phyloP scores from a whole-genome alignment of 2,329 filamentous ascomycete species.

The Calcarisporium arbuscula region DNA sequence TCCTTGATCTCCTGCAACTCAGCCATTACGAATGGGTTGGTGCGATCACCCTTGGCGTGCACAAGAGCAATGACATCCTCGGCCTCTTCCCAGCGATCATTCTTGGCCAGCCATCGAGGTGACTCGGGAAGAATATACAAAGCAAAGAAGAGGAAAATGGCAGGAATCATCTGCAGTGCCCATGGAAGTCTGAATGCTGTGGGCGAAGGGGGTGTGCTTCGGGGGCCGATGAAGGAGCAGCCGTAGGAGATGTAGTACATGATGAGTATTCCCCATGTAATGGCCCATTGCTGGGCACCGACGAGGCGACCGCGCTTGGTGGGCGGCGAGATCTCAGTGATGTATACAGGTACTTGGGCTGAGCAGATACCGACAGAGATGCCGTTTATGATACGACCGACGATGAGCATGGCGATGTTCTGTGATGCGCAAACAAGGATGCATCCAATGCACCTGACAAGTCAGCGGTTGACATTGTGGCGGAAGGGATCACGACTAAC shows the following conservation, averaged over 20 bases:
- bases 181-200: constrained; percentile 58
- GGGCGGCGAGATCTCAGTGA: constrained; percentile 50
- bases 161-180: constrained; percentile 56
- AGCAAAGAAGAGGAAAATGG: constrained; percentile 46
- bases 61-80: constrained; percentile 44
- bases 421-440: constrained; percentile 14
- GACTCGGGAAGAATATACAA: constrained; percentile 53
- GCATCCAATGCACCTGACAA: constrained; percentile 11
- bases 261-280: constrained; percentile 43
- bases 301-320: constrained; percentile 52
- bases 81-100: constrained; percentile 50
- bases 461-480: too few species aligned
- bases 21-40: constrained; percentile 46
- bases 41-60: constrained; percentile 45
- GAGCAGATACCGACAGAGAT: constrained; percentile 57
- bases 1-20: constrained; percentile 46
- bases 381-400: constrained; percentile 54
- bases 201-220: too few species aligned
- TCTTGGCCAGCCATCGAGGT: constrained; percentile 54
- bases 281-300: constrained; percentile 51
- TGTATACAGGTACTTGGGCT: constrained; percentile 53
- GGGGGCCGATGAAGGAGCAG: constrained; percentile 48
- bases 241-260: constrained; percentile 63
- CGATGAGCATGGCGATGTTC: constrained; percentile 30
- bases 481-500: too few species aligned